phyloP scores from a whole-genome alignment of 2,329 filamentous ascomycete genomes.

The Exophiala sideris region DNA sequence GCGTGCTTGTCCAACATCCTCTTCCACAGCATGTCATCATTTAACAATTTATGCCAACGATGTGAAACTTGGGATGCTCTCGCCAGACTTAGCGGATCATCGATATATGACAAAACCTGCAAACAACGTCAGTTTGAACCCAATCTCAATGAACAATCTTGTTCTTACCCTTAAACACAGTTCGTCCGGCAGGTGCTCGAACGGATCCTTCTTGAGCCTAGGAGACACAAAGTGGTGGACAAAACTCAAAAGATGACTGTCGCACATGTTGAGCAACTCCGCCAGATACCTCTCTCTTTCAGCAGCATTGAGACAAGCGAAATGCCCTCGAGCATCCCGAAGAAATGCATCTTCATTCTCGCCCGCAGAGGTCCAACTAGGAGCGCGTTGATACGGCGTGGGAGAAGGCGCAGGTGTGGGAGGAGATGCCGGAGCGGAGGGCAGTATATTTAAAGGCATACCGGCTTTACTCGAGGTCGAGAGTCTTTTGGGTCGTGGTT shows the following conservation, averaged over 20 bases:
- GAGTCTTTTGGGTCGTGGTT: slow-evolving; percentile 25
- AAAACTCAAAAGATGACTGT: slow-evolving; percentile 91
- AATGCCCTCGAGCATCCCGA: slow-evolving; percentile 73
- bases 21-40: slow-evolving; percentile 98
- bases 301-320: slow-evolving; percentile 70
- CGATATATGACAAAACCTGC: slow-evolving; percentile 91
- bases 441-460: slow-evolving; percentile 59
- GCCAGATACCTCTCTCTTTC: slow-evolving; percentile 79
- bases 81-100: slow-evolving; percentile 90
- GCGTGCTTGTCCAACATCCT: slow-evolving; percentile 94
- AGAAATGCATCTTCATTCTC: slow-evolving; percentile 81
- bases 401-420: slow-evolving; percentile 66
- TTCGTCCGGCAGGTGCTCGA: slow-evolving; percentile 87
- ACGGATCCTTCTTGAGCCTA: slow-evolving; percentile 91
- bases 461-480: slow-evolving; percentile 35
- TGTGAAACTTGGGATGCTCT: slow-evolving; percentile 94
- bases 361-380: slow-evolving; percentile 43
- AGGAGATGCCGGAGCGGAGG: slow-evolving; percentile 63
- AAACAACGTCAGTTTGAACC: not conserved
- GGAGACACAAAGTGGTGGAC: slow-evolving; percentile 95
- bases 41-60: slow-evolving; percentile 87
- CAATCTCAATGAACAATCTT: not conserved
- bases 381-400: slow-evolving; percentile 59
- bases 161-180: slow-evolving; percentile 75
- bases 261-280: slow-evolving; percentile 88